Evolutionary conservation across 441 rosid genomes (phyloP).

Genomic region (California macrophylla): DNA sequence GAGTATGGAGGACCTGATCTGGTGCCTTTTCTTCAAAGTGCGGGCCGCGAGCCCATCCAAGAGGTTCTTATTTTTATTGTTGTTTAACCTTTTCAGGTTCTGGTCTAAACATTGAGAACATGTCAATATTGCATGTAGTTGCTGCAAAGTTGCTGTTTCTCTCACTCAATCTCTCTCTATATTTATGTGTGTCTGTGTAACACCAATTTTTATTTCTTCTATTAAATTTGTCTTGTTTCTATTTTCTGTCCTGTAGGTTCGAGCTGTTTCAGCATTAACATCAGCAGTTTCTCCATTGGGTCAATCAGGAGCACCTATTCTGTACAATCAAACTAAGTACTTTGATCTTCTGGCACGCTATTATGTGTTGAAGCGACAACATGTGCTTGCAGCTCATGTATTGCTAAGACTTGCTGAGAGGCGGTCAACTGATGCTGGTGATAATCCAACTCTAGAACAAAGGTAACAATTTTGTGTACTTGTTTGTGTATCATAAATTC

Average conservation of each 20-base stretch:
- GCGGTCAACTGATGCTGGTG: constrained; percentile 50
- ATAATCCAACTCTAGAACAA: constrained; percentile 66
- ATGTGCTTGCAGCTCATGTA: constrained; percentile 86
- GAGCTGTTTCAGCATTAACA: constrained; percentile 35
- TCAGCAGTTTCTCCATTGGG: constrained; percentile 42
- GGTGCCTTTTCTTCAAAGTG: constrained; percentile 83
- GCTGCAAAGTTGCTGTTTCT: background rate
- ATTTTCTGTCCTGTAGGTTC: constrained; percentile 31
- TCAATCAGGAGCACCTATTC: constrained; percentile 44
- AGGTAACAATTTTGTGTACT: constrained; percentile 36
- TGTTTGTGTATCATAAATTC: constrained; percentile 6
- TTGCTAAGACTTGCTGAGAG: constrained; percentile 89
- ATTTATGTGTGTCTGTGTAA: background rate
- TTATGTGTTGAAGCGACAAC: constrained; percentile 86
- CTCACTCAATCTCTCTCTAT: too few species aligned
- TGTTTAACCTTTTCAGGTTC: constrained; percentile 6
- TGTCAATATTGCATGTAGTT: background rate
- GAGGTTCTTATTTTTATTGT: constrained; percentile 39
- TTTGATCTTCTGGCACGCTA: constrained; percentile 81
- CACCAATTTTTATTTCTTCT: background rate
- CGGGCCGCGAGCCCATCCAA: constrained; percentile 50
- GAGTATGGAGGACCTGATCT: constrained; percentile 98
- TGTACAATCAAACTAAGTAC: constrained; percentile 61
- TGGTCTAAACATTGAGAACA: constrained; percentile 10
- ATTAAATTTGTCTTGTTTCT: constrained; percentile 9